Evolutionary conservation across 2,329 filamentous ascomycete genomes (phyloP).

Genomic region (Colletotrichum lindemuthianum): DNA sequence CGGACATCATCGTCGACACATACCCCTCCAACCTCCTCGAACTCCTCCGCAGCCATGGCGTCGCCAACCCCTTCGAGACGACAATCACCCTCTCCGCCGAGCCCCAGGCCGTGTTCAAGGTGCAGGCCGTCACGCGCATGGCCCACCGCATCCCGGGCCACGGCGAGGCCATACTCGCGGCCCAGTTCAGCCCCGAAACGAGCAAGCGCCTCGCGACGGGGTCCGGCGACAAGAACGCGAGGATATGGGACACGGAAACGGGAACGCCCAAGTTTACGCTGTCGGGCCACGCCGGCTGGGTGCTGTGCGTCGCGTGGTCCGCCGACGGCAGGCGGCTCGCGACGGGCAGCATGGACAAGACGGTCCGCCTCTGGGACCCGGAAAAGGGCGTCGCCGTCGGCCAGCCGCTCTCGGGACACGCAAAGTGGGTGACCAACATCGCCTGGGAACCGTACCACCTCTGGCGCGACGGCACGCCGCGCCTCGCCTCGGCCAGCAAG

Average conservation of each 20-base stretch:
- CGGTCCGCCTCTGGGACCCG: constrained; percentile 89
- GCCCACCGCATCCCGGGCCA: constrained; percentile 90
- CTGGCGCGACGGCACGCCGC: constrained; percentile 77
- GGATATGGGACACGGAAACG: constrained; percentile 95
- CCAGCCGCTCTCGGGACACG: constrained; percentile 79
- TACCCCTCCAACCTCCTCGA: constrained; percentile 65
- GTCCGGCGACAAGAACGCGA: constrained; percentile 88
- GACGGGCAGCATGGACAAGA: constrained; percentile 93
- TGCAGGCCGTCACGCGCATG: constrained; percentile 90
- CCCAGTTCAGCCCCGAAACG: constrained; percentile 83
- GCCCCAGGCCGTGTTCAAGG: constrained; percentile 93
- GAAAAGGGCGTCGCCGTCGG: constrained; percentile 80
- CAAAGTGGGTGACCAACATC: constrained; percentile 83
- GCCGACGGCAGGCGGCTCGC: constrained; percentile 84
- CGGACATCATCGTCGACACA: constrained; percentile 63
- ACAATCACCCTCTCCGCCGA: constrained; percentile 67
- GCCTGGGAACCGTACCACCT: constrained; percentile 95
- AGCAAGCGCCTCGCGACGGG: constrained; percentile 86
- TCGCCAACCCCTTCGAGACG: constrained; percentile 67
- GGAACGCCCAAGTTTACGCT: constrained; percentile 88
- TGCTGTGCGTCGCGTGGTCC: constrained; percentile 86
- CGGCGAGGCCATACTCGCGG: constrained; percentile 87
- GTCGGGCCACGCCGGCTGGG: constrained; percentile 90
- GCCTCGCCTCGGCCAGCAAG: constrained; percentile 88
- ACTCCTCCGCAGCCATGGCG: constrained; percentile 64